phyloP scores from a whole-genome alignment of 768 basidiomycete genomes.

The Psilocybe cubensis region DNA sequence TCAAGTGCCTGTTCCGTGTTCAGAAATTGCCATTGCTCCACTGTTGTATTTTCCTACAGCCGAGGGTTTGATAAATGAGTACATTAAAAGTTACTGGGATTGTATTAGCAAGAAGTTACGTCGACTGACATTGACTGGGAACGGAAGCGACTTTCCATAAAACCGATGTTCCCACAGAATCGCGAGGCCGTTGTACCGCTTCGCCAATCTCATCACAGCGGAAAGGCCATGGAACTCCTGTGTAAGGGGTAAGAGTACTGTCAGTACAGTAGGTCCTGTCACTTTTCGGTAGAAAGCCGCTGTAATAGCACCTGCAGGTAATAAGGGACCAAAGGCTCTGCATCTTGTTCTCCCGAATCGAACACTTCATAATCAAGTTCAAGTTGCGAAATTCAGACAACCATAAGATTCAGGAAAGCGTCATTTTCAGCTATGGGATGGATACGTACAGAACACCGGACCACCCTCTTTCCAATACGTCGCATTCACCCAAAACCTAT shows the following conservation, averaged over 20 bases:
- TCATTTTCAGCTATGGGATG: not conserved
- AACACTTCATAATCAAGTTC: slow-evolving; percentile 37
- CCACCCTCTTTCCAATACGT: slow-evolving; percentile 51
- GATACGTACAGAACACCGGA: slow-evolving; percentile 46
- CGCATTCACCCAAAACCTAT: slow-evolving; percentile 53
- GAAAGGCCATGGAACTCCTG: slow-evolving; percentile 54
- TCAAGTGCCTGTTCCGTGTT: slow-evolving; percentile 54
- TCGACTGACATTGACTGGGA: slow-evolving; percentile 44
- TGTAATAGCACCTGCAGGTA: slow-evolving; percentile 45
- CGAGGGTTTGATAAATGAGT: too few species aligned
- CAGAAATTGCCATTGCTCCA: slow-evolving; percentile 48
- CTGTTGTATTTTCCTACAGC: slow-evolving; percentile 47
- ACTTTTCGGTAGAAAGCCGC: too few species aligned
- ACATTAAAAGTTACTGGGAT: not conserved
- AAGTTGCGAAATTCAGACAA: too few species aligned
- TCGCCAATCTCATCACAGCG: slow-evolving; percentile 49
- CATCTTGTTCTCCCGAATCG: slow-evolving; percentile 55
- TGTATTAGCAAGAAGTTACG: not conserved
- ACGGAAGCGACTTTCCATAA: slow-evolving; percentile 51
- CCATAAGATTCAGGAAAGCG: too few species aligned
- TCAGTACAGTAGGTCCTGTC: not conserved
- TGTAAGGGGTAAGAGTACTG: not conserved
- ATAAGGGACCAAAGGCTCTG: slow-evolving; percentile 49
- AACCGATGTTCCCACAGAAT: slow-evolving; percentile 56
- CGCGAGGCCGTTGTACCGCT: slow-evolving; percentile 48